Conservation (phyloP, 176 grass and related monocot species). For the Triticum timopheevii region DNA sequence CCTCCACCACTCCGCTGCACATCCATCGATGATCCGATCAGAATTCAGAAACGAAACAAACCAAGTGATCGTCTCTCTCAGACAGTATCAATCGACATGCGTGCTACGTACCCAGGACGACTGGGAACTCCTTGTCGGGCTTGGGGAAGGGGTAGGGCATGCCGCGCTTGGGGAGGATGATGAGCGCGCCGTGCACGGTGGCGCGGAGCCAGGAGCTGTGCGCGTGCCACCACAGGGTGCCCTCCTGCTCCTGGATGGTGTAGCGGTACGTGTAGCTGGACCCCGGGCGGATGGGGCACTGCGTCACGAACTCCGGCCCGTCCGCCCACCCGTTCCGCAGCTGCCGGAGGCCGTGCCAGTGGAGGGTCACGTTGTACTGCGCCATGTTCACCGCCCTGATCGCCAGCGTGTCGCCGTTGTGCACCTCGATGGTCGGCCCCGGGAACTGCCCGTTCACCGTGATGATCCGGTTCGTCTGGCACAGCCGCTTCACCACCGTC, state of each 20-base stretch:
- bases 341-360: conserved; percentile 87
- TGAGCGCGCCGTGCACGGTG: conserved; percentile 80
- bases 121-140: conserved; percentile 56
- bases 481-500: conserved; percentile 79
- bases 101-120: conserved; percentile 50
- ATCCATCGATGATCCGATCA: not conserved
- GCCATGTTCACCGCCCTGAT: conserved; percentile 80
- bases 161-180: conserved; percentile 68
- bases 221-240: conserved; percentile 92
- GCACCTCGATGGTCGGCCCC: conserved; percentile 73
- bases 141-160: conserved; percentile 63
- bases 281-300: conserved; percentile 73
- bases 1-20: conserved; percentile 87
- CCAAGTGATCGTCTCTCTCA: not conserved
- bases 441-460: conserved; percentile 85
- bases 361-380: conserved; percentile 82
- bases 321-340: conserved; percentile 76
- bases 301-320: conserved; percentile 80
- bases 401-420: conserved; percentile 69
- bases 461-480: conserved; percentile 68
- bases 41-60: not conserved
- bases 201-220: conserved; percentile 84
- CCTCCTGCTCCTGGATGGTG: conserved; percentile 66
- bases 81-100: not conserved
- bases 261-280: conserved; percentile 76